Evolutionary conservation across 164 flowering plant species (phyloP), one percentile per base, ranked within the genome.

Genomic region (Pachysandra terminalis): DNA sequence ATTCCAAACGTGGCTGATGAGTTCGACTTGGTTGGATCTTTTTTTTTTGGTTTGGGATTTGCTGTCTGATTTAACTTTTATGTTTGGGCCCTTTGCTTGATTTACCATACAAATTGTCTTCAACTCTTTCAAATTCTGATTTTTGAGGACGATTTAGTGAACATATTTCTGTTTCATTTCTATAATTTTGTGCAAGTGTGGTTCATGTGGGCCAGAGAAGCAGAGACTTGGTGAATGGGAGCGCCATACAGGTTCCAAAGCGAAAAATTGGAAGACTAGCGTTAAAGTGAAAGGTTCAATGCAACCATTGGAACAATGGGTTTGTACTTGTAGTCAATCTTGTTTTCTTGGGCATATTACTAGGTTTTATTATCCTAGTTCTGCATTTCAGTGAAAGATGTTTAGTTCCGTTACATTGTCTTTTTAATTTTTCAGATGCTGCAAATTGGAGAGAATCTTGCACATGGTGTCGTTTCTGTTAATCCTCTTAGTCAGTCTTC

Each of bases 131-230:
- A 41, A 6, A 37, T 37, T 35, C 56, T 52, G 32, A 51, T 22
- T 41, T 59, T 21, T 21, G 9, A 16, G 28, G 52, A 23, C 41
- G 21, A 59, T 53, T 56, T 54, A n/a, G 12, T 19, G 14, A 25
- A 41, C 51, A 61, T 27, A 40, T 10, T 45, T 24, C 19, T 7
- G 12, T 68, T 40, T 32, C 23, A 73, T 19, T 77, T 67, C 65
- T 84, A 96, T 97, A 77, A 95, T 96, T 80, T 81, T 87, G 23
- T 96, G 99, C 79, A 84, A 84, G 71, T 96, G 99, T 74, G 90
- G 98, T 32, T 80, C 55, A 19, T 96, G 99, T 81, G 97, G 96
- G 41, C 56, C 81, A 37, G 85, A 84, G 68, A 93, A 90, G 79
- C 86, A 79, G 72, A 79, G 87, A 55, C 91, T 93, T 61, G 81